Conservation (phyloP, 495 filamentous ascomycete species). For the Aspergillus carlsbadensis region DNA sequence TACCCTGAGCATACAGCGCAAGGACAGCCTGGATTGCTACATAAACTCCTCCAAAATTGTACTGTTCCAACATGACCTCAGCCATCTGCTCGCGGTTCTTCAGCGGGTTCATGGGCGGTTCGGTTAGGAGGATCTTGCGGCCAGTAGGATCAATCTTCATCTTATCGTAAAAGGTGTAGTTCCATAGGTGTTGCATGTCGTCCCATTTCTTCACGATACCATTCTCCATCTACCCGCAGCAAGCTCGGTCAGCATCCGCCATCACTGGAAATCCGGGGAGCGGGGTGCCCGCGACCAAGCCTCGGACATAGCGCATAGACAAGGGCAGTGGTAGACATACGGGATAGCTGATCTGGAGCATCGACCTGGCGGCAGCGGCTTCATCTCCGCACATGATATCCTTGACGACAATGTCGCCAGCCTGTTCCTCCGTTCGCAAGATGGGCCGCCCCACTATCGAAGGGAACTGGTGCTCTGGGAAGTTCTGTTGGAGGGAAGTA, state of each 20-base stretch:
- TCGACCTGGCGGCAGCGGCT: constrained; percentile 88
- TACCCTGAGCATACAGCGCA: constrained; percentile 95
- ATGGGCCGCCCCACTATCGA: constrained; percentile 98
- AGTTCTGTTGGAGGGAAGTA: constrained; percentile 62
- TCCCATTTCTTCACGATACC: constrained; percentile 99
- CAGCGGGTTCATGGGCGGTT: constrained; percentile 96
- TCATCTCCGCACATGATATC: constrained; percentile 99
- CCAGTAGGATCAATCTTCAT: constrained; percentile 87
- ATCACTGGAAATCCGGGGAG: constrained; percentile 25
- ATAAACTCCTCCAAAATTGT: constrained; percentile 94
- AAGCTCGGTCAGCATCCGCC: constrained; percentile 26
- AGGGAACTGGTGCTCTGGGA: constrained; percentile 96
- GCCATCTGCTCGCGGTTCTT: constrained; percentile 96
- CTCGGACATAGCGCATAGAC: constrained; percentile 3
- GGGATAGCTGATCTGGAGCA: constrained; percentile 97
- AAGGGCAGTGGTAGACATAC: constrained; percentile 43
- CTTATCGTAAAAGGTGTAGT: constrained; percentile 97
- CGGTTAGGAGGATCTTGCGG: constrained; percentile 96
- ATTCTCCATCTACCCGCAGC: constrained; percentile 81
- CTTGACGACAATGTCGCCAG: constrained; percentile 80
- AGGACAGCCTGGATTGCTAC: constrained; percentile 98
- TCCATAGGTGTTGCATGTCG: constrained; percentile 99
- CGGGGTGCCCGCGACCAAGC: constrained; percentile 17
- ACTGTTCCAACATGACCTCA: constrained; percentile 98
- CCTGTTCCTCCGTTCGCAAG: constrained; percentile 88